phyloP scores from a whole-genome alignment of 2,329 filamentous ascomycete genomes.

The Trichoderma polysporum region DNA sequence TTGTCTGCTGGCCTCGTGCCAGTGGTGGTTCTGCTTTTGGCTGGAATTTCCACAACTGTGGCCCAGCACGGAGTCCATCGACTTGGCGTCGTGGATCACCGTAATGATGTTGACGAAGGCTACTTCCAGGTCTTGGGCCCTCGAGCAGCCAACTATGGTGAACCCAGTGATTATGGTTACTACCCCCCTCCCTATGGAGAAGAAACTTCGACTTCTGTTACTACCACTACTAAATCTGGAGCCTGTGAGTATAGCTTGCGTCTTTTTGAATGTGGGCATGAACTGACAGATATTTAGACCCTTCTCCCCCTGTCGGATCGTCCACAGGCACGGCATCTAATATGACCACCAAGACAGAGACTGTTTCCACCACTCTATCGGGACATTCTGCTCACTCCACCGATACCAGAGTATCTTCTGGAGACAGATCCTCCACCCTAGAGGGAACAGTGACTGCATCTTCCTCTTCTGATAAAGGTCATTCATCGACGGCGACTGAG shows the following conservation, averaged over 20 bases:
- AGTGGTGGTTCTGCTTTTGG: constrained; percentile 28
- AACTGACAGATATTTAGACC: constrained; percentile 8
- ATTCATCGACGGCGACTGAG: background rate
- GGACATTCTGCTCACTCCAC: background rate
- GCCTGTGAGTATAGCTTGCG: constrained; percentile 17
- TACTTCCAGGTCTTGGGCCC: constrained; percentile 19
- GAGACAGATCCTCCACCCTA: background rate
- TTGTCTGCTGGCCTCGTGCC: constrained; percentile 36
- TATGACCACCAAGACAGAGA: constrained; percentile 7
- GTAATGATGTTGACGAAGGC: background rate
- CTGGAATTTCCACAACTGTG: constrained; percentile 18
- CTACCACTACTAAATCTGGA: constrained; percentile 3
- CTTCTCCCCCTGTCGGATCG: background rate
- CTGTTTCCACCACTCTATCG: constrained; percentile 1
- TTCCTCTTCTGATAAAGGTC: background rate
- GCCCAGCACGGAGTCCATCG: background rate
- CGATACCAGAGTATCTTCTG: background rate
- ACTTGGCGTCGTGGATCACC: background rate
- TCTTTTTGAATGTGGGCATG: background rate
- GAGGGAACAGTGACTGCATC: background rate
- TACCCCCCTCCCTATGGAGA: constrained; percentile 26
- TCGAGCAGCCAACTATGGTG: constrained; percentile 21
- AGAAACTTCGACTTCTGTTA: constrained; percentile 20
- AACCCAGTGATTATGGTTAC: constrained; percentile 25
- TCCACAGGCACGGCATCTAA: constrained; percentile 6